These are phyloP conservation scores for Colletotrichum graminicola DNA, from an alignment of 2,329 filamentous ascomycete species.

Conservation along the genomic window DNA sequence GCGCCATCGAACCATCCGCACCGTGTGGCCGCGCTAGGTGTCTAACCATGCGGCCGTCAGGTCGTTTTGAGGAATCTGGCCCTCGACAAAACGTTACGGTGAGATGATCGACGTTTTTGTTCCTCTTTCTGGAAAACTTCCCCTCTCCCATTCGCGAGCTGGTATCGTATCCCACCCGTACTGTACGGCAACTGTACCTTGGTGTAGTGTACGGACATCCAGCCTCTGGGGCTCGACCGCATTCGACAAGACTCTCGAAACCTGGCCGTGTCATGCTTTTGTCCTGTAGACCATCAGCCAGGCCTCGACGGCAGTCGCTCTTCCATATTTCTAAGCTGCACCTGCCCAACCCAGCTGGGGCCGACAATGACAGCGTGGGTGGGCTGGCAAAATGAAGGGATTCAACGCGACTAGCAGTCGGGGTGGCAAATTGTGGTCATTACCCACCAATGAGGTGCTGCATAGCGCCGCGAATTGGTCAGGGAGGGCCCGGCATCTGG, in stretches of 20 bases:
- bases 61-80: conserved; percentile 33
- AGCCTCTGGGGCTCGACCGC: not conserved
- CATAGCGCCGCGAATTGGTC: conserved; percentile 6
- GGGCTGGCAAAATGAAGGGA: conserved; percentile 17
- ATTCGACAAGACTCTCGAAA: not conserved
- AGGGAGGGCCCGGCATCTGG: conserved; percentile 29
- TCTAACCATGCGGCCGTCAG: conserved; percentile 31
- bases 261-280: conserved; percentile 21
- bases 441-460: conserved; percentile 25
- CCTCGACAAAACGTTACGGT: conserved; percentile 32
- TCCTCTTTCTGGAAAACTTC: conserved; percentile 20
- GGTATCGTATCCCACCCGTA: conserved; percentile 11
- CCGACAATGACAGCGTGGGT: conserved; percentile 19
- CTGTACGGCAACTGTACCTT: conserved; percentile 14
- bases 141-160: conserved; percentile 29
- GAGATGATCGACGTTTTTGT: conserved; percentile 29
- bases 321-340: conserved; percentile 35
- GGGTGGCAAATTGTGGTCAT: conserved; percentile 33
- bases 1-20: conserved; percentile 38
- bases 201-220: conserved; percentile 5
- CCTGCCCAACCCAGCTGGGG: conserved; percentile 9
- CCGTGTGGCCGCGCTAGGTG: conserved; percentile 20
- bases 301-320: conserved; percentile 11
- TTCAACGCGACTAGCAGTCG: not conserved
- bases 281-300: conserved; percentile 6